Evolutionary conservation across 176 grass and related monocot genomes (phyloP), one percentile per base, ranked within the genome.

Genomic region (Zoysia japonica): DNA sequence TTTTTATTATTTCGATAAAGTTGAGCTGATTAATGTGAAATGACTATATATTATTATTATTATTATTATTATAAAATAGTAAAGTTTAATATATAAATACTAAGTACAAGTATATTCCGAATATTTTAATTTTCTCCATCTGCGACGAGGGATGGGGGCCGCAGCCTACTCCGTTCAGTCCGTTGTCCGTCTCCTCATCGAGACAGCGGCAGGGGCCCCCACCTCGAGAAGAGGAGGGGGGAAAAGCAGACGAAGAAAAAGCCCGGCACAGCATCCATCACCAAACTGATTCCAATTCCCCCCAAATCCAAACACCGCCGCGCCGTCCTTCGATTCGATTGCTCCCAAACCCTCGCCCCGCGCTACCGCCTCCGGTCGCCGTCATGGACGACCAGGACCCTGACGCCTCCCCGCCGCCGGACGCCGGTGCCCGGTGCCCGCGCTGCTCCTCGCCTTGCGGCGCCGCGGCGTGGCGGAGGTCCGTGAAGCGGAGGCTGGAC

Each of bases 401-500:
- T 6, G 45, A 75, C 80, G 15, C 48, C 15, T 5, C 74, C 1
- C 6, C 55, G n/a, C 7, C 28, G 28, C 28, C 5, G 78, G 44
- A 53, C 76, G 67, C 28, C 72, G 60, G 39, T 49, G 11, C 36
- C 16, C 67, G 78, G 38, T 89, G 88, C 78, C 61, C 75, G 15
- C 91, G 88, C 67, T 91, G 86, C 92, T 88, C 84, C 12, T 61
- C 77, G 84, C 59, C 86, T 9, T 47, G 83, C 9, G 62, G 75
- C 38, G 69, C 83, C n/a, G 8, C 51, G 57, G 65, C 45, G 42
- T 89, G 87, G 89, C 90, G 93, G 61, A 86, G 92, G 41, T 95
- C 86, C 15, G 84, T 95, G 81, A 99, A 95, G 88, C 88, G 92
- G 74, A 94, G 84, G 84, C 78, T 88, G 9, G 92, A 57, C 9